Base-by-base conservation (phyloP, 257 asterid genomes). In the Misopates orontium region DNA sequence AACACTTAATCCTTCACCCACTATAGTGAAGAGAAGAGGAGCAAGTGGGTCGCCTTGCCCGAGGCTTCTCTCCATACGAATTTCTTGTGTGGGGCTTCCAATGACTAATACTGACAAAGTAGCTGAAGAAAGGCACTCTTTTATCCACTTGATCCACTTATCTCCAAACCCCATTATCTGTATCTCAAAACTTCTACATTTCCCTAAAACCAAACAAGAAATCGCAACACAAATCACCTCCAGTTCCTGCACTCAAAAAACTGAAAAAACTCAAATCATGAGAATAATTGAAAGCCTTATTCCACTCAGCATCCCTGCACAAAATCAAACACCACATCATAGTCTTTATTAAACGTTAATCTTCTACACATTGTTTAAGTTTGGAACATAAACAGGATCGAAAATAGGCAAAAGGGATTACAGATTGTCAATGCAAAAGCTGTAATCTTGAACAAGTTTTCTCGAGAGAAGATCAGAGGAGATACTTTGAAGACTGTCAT, bases 251-350 rank as follows among this genome's bases (percentile, higher is more conserved):
- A 32, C 86, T 60, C 71, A 88, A 78, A 71, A 88, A n/a, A n/a
- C n/a, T n/a, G n/a, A n/a, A n/a, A n/a, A n/a, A 88, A 44, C 83
- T 75, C 82, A 83, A 62, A 71, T 88, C 83, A 64, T 79, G 59
- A 8, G 91, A 77, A 64, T 69, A 88, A 69, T 88, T 82, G 70
- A 88, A 88, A 63, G 96, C 89, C 53, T 68, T 62, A 66, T 88
- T 60, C 96, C 96, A 88, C 57, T 88, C 96, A 62, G 76, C 79
- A 68, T 82, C 79, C 82, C 96, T 88, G 55, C 47, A 68, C 12
- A 18, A 11, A 4, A 24, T 47, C 28, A 18, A 44, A 65, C 66
- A 53, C 13, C 18, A 22, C 57, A 10, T 22, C 24, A 21, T 15
- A 28, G 8, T 22, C 4, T n/a, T n/a, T 15, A 40, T 14, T 48